Base-by-base conservation (phyloP, 2,329 filamentous ascomycete species). In the Microdochium nivale region DNA sequence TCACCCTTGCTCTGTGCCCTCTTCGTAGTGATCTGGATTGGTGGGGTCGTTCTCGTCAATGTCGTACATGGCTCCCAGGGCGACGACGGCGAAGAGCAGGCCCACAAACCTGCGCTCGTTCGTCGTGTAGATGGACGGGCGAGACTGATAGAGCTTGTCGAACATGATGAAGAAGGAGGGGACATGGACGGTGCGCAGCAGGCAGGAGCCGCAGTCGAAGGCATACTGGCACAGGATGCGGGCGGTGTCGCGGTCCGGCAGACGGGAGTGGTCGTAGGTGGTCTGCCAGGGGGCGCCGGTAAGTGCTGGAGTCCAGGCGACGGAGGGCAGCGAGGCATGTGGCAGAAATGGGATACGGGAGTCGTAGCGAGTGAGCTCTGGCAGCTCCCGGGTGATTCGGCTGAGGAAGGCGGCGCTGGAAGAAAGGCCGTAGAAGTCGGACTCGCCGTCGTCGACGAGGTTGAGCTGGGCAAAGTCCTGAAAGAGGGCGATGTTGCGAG, bases 111-210 rank as follows among this genome's bases (percentile, higher is more conserved):
- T 75, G 49, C 82, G 79, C 56, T 90, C 86, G 49, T 84, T 80
- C 50, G 80, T 78, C 7, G 76, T 78, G 58, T 82, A 81, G 50
- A 75, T 77, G 23, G 87, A 80, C 10, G 78, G 73, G 1, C 86
- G 75, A 23, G 75, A 82, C 56, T 86, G 81, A 67, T 95, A 96
- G 37, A 96, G 77, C 51, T 79, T 79, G 58, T 96, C 84, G 55
- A 96, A 78, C 60, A 81, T 83, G 53, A 80, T 78, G 69, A 87
- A 90, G 64, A 96, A 96, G 0, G 82, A 82, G 0, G 91, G 91
- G 49, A 87, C 75, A 62, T 96, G 90, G 4, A 95, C 80, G 52
- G 92, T 84, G 35, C 88, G 81, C 23, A 82, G 67, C 1, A 84
- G 67, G 53, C 77, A 79, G 2, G 79, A 83, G 9, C 78, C 80